Conservation (phyloP, 2,329 filamentous ascomycete genomes). For the Emmonsiellopsis sp. region DNA sequence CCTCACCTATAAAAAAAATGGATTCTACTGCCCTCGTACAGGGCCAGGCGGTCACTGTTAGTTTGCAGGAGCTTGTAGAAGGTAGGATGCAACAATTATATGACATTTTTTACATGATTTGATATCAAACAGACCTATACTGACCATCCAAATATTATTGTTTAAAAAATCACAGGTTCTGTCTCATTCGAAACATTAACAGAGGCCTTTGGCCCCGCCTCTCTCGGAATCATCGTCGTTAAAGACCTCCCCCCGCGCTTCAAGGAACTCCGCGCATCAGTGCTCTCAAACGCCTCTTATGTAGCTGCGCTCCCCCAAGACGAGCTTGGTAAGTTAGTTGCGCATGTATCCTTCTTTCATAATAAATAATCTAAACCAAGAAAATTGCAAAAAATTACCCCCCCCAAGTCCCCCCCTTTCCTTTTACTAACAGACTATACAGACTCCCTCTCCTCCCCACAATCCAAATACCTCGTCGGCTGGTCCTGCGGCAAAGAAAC, state of each 20-base stretch:
- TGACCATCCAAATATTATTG: constrained; percentile 1
- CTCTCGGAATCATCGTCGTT: constrained; percentile 87
- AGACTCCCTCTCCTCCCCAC: constrained; percentile 35
- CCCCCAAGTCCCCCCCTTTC: background rate
- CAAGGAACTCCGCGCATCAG: constrained; percentile 56
- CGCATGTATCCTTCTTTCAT: too few species aligned
- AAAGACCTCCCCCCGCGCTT: constrained; percentile 72
- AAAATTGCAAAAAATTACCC: background rate
- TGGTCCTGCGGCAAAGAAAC: constrained; percentile 59
- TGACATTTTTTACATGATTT: background rate
- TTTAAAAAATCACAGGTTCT: constrained; percentile 18
- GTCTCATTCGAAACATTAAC: constrained; percentile 37
- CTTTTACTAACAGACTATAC: constrained; percentile 43
- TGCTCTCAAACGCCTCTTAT: constrained; percentile 82
- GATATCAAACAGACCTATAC: background rate
- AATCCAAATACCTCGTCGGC: constrained; percentile 52
- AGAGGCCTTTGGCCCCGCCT: constrained; percentile 79
- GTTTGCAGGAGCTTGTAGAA: constrained; percentile 38
- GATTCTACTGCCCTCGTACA: constrained; percentile 7
- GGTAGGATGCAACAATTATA: constrained; percentile 31
- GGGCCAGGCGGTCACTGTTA: constrained; percentile 39
- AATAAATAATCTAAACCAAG: background rate
- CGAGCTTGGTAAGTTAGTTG: constrained; percentile 53
- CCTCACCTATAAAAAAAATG: background rate
- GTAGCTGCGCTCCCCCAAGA: constrained; percentile 68